A percentile compares a stretch with the other conserved stretches of the same genome.
Evolutionary conservation across 352 stramenopile species (phyloP).

Genomic region (Phytophthora lateralis): DNA sequence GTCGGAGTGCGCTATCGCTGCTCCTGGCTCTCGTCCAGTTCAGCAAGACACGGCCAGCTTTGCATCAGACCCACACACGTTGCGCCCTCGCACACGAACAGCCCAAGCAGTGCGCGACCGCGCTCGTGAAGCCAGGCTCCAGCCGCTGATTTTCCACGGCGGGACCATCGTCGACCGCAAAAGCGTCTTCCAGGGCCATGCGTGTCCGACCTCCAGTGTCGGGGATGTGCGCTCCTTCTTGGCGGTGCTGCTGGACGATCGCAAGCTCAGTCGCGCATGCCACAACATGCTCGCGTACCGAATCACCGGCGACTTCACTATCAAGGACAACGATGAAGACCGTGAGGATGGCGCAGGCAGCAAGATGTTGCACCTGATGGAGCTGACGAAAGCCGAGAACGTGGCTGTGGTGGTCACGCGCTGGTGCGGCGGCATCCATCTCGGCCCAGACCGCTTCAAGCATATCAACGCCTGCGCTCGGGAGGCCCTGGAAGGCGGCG

Average conservation of each 20-base stretch:
- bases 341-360: slow-evolving; percentile 70
- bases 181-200: slow-evolving; percentile 82
- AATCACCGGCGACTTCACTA: slow-evolving; percentile 65
- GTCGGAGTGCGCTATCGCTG: neutral
- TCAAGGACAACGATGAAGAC: slow-evolving; percentile 90
- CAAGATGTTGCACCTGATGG: slow-evolving; percentile 73
- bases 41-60: slow-evolving; percentile 28
- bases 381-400: slow-evolving; percentile 73
- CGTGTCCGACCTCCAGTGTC: slow-evolving; percentile 62
- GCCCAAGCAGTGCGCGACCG: slow-evolving; percentile 64
- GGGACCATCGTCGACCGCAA: slow-evolving; percentile 78
- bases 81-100: slow-evolving; percentile 68
- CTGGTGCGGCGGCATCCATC: slow-evolving; percentile 70
- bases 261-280: slow-evolving; percentile 81
- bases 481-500: slow-evolving; percentile 57
- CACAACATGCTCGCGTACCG: slow-evolving; percentile 92
- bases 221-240: slow-evolving; percentile 84
- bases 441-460: slow-evolving; percentile 77
- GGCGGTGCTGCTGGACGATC: slow-evolving; percentile 76
- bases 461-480: slow-evolving; percentile 71
- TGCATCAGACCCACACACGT: slow-evolving; percentile 58
- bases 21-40: neutral
- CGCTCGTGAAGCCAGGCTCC: slow-evolving; percentile 53
- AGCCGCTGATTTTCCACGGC: slow-evolving; percentile 73
- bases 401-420: slow-evolving; percentile 76